Conservation (phyloP, 257 asterid species). For the Fraxinus excelsior region DNA sequence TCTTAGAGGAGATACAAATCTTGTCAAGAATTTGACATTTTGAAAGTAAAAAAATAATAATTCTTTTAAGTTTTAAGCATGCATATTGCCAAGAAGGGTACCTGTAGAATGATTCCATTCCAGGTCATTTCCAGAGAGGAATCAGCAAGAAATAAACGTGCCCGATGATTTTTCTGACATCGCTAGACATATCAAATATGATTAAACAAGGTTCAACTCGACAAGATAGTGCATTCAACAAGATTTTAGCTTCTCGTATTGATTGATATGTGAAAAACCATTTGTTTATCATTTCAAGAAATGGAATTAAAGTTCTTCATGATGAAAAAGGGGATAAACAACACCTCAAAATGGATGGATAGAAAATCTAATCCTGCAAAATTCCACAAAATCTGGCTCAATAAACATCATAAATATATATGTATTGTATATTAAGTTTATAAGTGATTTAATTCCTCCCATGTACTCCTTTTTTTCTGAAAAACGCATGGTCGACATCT, state of each 20-base stretch:
- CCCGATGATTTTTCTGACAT: neutral
- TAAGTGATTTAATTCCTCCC: slow-evolving; percentile 21
- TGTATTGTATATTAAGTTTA: slow-evolving; percentile 28
- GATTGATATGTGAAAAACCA: neutral
- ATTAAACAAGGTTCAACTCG: neutral
- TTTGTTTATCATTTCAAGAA: slow-evolving; percentile 9
- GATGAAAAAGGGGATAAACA: slow-evolving; percentile 4
- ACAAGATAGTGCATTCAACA: neutral
- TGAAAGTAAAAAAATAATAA: slow-evolving; percentile 12
- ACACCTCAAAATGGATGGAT: slow-evolving; percentile 23
- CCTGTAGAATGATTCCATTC: neutral
- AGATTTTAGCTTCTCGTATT: neutral
- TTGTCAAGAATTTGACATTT: neutral
- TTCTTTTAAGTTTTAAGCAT: neutral
- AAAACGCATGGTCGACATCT: slow-evolving; percentile 30
- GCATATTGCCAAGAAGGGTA: slow-evolving; percentile 6
- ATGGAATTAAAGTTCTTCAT: slow-evolving; percentile 13
- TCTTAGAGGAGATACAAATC: slow-evolving; percentile 30
- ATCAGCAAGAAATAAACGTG: neutral
- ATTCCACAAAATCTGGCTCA: slow-evolving; percentile 49
- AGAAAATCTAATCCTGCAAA: slow-evolving; percentile 65
- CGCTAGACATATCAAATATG: neutral
- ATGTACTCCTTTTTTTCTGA: slow-evolving; percentile 24
- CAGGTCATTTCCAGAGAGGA: neutral
- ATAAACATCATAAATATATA: slow-evolving; percentile 21